Evolutionary conservation across 257 asterid genomes (phyloP), one percentile per base, ranked within the genome.

Genomic region (Ocimum tenuiflorum): DNA sequence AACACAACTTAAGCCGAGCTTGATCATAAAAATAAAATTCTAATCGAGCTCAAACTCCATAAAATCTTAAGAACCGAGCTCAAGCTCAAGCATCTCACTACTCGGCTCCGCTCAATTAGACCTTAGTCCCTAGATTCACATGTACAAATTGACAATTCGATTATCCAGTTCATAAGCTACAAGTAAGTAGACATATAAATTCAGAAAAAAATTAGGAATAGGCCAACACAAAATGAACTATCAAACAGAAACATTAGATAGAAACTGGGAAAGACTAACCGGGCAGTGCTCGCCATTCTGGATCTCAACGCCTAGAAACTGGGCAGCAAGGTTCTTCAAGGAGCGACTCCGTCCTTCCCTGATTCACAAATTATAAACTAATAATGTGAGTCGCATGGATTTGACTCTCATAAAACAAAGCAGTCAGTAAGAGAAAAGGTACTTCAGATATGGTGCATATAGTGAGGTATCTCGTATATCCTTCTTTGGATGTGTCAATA

Each of bases 221-320:
- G 68, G 45, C 57, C 8, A 71, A 51, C 22, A 49, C 42, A 3
- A 71, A 63, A 18, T 27, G 17, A 60, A 51, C 2, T 33, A 36
- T 8, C 17, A 23, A 20, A 55, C n/a, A 52, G 39, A 54, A 11
- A 48, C 55, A 54, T 14, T 11, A 60, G 60, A 71, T 58, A 58
- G 48, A 23, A 59, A 19, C 17, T 19, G 36, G 50, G 60, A 60
- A 59, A 67, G 56, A 82, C 91, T 73, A 54, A 92, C 97, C 51
- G 97, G 95, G 67, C 96, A 92, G 68, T 92, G 99, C 81, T 84
- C 94, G 43, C 99, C 99, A 60, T 77, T 84, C 82, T 92, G 99
- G 79, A 92, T 92, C 38, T 85, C 91, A 55, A 80, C 97, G 46
- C 73, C 71, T 27, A 92, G 94, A 76, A 81, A 75, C 65, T 89